Base-by-base conservation (phyloP, 2,329 filamentous ascomycete species). In the Neodidymelliopsis sp. region DNA sequence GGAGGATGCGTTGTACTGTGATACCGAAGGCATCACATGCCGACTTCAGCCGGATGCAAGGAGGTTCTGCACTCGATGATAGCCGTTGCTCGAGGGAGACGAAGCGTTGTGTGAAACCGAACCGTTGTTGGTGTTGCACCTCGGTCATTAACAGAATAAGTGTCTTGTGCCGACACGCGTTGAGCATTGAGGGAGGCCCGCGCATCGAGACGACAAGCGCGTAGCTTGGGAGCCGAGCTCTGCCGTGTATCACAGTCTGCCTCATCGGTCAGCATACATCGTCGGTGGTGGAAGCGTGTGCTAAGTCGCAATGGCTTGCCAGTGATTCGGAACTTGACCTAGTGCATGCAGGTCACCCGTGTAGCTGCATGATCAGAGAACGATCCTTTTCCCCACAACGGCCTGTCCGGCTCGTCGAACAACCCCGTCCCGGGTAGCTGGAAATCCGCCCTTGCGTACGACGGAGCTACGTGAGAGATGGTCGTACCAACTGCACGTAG, bases 261-360 rank as follows among this genome's bases (percentile, higher is more conserved):
- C 25, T 44, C 40, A 48, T 54, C 49, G 53, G 55, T 42, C 37
- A 29, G 16, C 24, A 22, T 40, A 42, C 31, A 39, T 29, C 12
- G 25, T 30, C 20, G 30, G 22, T 15, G 13, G 16, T 37, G 22
- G 39, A 41, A 35, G 16, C 33, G 34, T 18, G 11, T 13, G 24
- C 16, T 27, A 19, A 37, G 37, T 22, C 39, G 40, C 31, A 22
- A 41, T 49, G 48, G 53, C 41, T 42, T 53, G 48, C 47, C 43
- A 25, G 42, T 53, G n/a, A 47, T 36, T 47, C 46, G 48, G 44
- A 30, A 42, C 49, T 27, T 46, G 37, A 42, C 37, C 48, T 57
- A 53, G 62, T 54, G 45, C 46, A 67, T 66, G 67, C 64, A 65
- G 51, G 62, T 57, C 57, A 62, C 57, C 56, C 57, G 51, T 60